Evolutionary conservation across 768 basidiomycete species (phyloP), one percentile per base, ranked within the genome.

Genomic region (Pisolithus marmoratus): DNA sequence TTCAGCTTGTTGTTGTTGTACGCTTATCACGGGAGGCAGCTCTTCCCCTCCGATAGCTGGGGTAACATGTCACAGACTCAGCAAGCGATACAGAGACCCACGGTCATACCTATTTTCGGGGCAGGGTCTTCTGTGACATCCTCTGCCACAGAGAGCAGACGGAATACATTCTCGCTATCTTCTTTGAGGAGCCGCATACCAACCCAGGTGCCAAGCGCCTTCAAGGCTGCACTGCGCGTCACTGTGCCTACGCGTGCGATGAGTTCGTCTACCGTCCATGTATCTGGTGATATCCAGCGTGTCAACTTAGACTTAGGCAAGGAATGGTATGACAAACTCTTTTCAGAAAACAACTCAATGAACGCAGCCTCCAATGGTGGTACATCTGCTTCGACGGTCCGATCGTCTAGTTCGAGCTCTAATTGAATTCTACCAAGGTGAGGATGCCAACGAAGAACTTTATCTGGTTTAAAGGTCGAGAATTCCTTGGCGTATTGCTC

Each of bases 291-390:
- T 43, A 8, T 19, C 17, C 23, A 7, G 27, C 5, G 17, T 31
- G 20, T 31, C 37, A 29, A 2, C 26, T 59, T 26, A 54, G 36
- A n/a, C 31, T 23, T 4, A 20, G 7, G 38, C 4, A 9, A 31
- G n/a, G 34, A 22, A 14, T 54, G 20, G 4, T 7, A 9, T 5
- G 27, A 59, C 66, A 22, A 27, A 84, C 91, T 72, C 66, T 84
- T 80, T 52, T 83, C 74, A 0, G 83, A 84, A 63, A 97, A 96
- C 3, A 91, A 72, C 59, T 94, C 92, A 46, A 94, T 83, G 53
- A 95, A 81, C 1, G 91, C 87, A 8, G 95, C 96, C 63, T 98
- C 94, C 19, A 98, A 68, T 0, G 94, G 91, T 1, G 84, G 83
- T 4, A 90, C 91, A 40, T 91, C 84, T 3, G 80, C 81, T 20